A percentile compares a stretch with the other conserved stretches of the same genome.
These are phyloP conservation scores for Vitis vinifera DNA, from an alignment of 164 flowering plant genomes.

Conservation along the genomic window ASM3070453v1 NC_081811.1:3738501-3739000, in stretches of 20 bases:
- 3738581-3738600: constrained; percentile 34
- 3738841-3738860: constrained; percentile 36
- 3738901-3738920: constrained; percentile 30
- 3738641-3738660: constrained; percentile 41
- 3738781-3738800: constrained; percentile 29
- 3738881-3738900: constrained; percentile 41
- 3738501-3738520: constrained; percentile 50
- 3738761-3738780: constrained; percentile 59
- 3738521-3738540: constrained; percentile 54
- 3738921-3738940: constrained; percentile 31
- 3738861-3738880: constrained; percentile 31
- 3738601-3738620: constrained; percentile 34
- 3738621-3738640: constrained; percentile 45
- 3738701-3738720: constrained; percentile 21
- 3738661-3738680: constrained; percentile 41
- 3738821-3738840: constrained; percentile 31
- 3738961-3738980: constrained; percentile 17
- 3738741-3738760: constrained; percentile 36
- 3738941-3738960: constrained; percentile 42
- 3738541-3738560: constrained; percentile 43
- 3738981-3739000: constrained; percentile 15
- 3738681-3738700: constrained; percentile 16
- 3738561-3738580: constrained; percentile 33
- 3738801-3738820: constrained; percentile 19
- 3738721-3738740: constrained; percentile 35